Conservation (phyloP, 768 basidiomycete species). For the Podaxis sp. region DNA sequence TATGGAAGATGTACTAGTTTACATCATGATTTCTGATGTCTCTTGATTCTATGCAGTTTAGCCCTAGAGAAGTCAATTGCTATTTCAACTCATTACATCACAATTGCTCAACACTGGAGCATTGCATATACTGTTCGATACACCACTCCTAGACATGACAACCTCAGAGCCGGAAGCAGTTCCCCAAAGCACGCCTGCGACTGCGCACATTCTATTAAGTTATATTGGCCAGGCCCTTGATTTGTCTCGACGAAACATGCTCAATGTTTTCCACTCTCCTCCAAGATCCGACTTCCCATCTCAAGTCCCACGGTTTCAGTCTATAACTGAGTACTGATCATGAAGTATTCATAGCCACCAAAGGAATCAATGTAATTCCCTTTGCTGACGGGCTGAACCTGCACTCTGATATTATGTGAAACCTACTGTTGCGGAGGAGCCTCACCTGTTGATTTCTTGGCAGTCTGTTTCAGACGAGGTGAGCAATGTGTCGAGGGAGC, state of each 20-base stretch:
- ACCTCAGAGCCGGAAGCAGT: too few species aligned
- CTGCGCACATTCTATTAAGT: background rate
- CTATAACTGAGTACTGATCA: background rate
- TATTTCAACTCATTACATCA: too few species aligned
- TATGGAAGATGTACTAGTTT: too few species aligned
- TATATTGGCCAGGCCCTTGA: background rate
- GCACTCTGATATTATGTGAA: background rate
- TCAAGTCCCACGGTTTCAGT: background rate
- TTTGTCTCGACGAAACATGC: background rate
- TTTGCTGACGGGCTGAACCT: background rate
- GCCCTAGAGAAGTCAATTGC: too few species aligned
- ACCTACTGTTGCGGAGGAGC: background rate
- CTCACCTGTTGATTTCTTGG: background rate
- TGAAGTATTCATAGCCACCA: background rate
- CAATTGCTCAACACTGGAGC: too few species aligned
- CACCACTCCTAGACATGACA: too few species aligned
- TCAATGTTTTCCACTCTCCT: background rate
- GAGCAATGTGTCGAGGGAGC: background rate
- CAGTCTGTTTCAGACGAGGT: constrained; percentile 1
- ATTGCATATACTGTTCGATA: too few species aligned
- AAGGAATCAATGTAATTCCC: background rate
- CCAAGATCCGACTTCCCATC: background rate
- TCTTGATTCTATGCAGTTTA: too few species aligned
- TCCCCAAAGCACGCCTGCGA: background rate
- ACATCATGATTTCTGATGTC: too few species aligned